Percentiles rank a stretch among this genome's conserved stretches.
Evolutionary conservation across 176 grass and related monocot genomes (phyloP).

Genomic region (Pontederia paniculata): DNA sequence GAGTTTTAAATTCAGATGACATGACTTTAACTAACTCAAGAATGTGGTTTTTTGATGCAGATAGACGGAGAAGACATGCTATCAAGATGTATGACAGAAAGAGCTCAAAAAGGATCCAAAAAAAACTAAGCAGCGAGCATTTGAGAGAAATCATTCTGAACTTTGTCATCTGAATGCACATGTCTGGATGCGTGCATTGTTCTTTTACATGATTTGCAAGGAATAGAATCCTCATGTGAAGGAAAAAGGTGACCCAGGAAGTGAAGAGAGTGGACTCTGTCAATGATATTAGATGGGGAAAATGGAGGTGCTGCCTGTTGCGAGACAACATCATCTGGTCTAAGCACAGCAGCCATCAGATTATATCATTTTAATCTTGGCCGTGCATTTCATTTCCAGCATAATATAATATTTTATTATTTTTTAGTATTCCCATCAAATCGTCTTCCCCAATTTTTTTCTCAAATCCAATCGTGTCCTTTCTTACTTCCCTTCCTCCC

Average conservation of each 20-base stretch:
- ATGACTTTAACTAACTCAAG: neutral
- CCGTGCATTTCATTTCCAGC: too few relatives aligned
- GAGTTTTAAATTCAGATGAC: neutral
- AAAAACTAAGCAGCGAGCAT: conserved; percentile 39
- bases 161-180: conserved; percentile 55
- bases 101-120: conserved; percentile 23
- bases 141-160: conserved; percentile 69
- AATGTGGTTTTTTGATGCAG: conserved; percentile 12
- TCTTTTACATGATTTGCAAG: conserved; percentile 36
- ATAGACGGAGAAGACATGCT: conserved; percentile 58
- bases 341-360: too few relatives aligned
- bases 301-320: too few relatives aligned
- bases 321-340: too few relatives aligned
- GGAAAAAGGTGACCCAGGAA: conserved; percentile 31
- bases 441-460: too few relatives aligned
- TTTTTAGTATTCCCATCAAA: too few relatives aligned
- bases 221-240: conserved; percentile 30
- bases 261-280: too few relatives aligned
- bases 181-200: conserved; percentile 50
- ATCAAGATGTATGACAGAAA: conserved; percentile 50
- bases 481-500: too few relatives aligned
- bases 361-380: too few relatives aligned
- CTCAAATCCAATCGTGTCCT: too few relatives aligned
- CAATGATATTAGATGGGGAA: too few relatives aligned
- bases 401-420: too few relatives aligned